Base-by-base conservation (phyloP, 2,329 filamentous ascomycete species). In the Metarhizium anisopliae region DNA sequence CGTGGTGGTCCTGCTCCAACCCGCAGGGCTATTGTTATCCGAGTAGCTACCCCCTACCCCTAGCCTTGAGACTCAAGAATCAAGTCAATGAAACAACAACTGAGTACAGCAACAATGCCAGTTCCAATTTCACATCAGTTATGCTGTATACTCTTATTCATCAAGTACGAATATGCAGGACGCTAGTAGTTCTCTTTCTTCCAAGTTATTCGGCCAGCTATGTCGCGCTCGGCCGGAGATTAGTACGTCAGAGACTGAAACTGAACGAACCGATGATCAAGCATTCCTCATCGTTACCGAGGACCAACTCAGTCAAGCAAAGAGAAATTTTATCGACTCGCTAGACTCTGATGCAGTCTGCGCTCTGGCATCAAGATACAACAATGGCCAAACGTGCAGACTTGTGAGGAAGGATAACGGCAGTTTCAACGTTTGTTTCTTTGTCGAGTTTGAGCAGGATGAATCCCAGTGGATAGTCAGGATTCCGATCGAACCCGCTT, bases 371-470 rank as follows among this genome's bases (percentile, higher is more conserved):
- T 63, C 61, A 54, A 55, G 35, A 25, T 55, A 58, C 55, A 60
- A 62, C 35, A 29, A 59, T 54, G 60, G 55, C 42, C 58, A 42
- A 45, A 47, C 50, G 16, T 63, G 59, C 49, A 36, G 40, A 32
- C 58, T 64, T 18, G 57, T 59, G 16, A 55, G 52, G 11, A 56
- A 50, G 50, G 47, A 56, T 8, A 62, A 47, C 52, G 59, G 62
- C n/a, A 63, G 61, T 52, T 63, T 61, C 49, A 63, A 64, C 51
- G 57, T 58, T 45, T 62, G 62, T 47, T 63, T 60, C 56, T 62
- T 61, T 14, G 52, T 64, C 55, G 54, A 58, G 18, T 62, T 55
- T 20, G 18, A 50, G 11, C 42, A 51, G 18, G 58, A 61, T 2
- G 54, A 45, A 7, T 51, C 54, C 7, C 42, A 56, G 13, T 64